Conservation (phyloP, 495 filamentous ascomycete species). For the Podospora didyma region DNA sequence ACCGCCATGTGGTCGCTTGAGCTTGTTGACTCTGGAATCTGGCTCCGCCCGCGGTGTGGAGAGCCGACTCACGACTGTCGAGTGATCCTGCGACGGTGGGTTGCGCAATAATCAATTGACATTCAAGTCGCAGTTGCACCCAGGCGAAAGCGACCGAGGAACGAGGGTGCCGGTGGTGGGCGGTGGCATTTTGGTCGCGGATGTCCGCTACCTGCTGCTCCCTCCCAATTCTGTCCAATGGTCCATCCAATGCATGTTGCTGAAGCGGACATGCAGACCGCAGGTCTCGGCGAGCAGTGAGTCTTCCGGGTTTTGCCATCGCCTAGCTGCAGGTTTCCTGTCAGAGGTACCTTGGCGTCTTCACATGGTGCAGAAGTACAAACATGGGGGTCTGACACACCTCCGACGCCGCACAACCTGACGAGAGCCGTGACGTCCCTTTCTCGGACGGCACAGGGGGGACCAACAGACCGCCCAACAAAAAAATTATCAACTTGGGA, state of each 20-base stretch:
- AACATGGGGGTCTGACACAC: slow-evolving; percentile 10
- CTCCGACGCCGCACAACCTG: background rate
- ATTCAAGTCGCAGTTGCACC: no score
- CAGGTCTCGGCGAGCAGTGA: background rate
- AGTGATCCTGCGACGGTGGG: background rate
- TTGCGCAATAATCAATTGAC: no score
- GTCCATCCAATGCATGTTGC: background rate
- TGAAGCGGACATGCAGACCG: background rate
- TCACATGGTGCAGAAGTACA: background rate
- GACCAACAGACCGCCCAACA: background rate
- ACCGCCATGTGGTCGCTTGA: background rate
- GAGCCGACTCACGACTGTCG: background rate
- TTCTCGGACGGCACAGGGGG: slow-evolving; percentile 1
- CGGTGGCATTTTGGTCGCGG: no score
- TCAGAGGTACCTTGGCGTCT: background rate
- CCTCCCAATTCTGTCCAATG: no score
- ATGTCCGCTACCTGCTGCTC: no score
- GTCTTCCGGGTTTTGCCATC: background rate
- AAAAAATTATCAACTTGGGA: background rate
- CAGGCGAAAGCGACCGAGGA: no score
- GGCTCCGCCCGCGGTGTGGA: background rate
- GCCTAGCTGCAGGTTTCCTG: background rate
- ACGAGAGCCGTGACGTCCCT: slow-evolving; percentile 1
- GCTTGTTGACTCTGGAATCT: background rate
- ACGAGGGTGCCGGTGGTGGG: no score